A percentile compares a stretch with the other conserved stretches of the same genome.
These are phyloP conservation scores for Talaromyces sp. DNA, from an alignment of 2,329 filamentous ascomycete species.

Conservation along the genomic window DNA sequence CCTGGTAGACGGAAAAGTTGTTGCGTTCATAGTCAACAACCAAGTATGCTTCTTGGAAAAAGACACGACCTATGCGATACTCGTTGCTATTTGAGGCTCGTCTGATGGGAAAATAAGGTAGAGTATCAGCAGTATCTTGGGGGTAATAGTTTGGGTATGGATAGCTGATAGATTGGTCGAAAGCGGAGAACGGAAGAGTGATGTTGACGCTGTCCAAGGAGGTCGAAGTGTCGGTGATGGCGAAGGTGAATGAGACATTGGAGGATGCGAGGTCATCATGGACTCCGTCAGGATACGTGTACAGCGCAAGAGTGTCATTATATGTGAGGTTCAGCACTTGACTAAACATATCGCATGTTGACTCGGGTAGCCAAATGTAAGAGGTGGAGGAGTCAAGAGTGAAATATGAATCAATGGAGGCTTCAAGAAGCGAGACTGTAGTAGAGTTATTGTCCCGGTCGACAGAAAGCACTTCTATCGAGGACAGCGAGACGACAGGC, in stretches of 20 bases:
- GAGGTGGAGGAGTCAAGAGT: conserved; percentile 37
- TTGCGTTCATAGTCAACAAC: conserved; percentile 32
- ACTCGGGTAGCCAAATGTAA: conserved; percentile 34
- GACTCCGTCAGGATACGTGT: background rate
- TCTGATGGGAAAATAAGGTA: conserved; percentile 35
- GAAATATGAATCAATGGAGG: conserved; percentile 18
- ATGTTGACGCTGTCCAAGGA: background rate
- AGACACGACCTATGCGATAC: conserved; percentile 34
- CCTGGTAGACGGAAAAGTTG: conserved; percentile 31
- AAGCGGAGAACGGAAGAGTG: conserved; percentile 15
- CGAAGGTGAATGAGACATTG: background rate
- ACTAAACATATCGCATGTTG: conserved; percentile 32
- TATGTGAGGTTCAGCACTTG: conserved; percentile 14
- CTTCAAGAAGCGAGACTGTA: conserved; percentile 16
- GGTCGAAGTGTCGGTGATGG: background rate
- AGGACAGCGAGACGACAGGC: conserved; percentile 26
- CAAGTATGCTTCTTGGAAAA: conserved; percentile 38
- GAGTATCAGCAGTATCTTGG: background rate
- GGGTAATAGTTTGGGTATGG: background rate
- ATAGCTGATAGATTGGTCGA: conserved; percentile 12
- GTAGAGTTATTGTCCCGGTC: conserved; percentile 16
- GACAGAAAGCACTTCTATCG: conserved; percentile 18
- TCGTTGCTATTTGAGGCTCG: conserved; percentile 27
- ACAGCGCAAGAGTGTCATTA: background rate
- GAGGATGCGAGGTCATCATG: background rate